These are phyloP conservation scores for Gossypioides kirkii DNA, from an alignment of 345 rosid genomes.

Conservation along the genomic window DNA sequence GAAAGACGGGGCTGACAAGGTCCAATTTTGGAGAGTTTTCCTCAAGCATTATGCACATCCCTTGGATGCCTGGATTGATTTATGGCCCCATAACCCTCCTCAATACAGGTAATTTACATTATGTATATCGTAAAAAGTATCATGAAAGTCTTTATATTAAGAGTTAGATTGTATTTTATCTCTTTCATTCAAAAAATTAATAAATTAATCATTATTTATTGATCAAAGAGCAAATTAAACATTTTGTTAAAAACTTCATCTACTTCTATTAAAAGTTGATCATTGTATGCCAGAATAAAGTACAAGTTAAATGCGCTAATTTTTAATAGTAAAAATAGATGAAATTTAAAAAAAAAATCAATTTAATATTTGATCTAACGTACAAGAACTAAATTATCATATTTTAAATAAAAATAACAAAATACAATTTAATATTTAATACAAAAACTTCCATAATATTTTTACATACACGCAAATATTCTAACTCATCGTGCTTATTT, in stretches of 20 bases:
- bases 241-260: too few relatives aligned
- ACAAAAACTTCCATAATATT: too few relatives aligned
- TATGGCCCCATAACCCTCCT: slow-evolving; percentile 64
- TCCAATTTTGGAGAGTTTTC: slow-evolving; percentile 62
- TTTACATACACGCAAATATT: not conserved
- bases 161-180: fast-evolving
- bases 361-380: too few relatives aligned
- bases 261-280: too few relatives aligned
- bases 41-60: slow-evolving; percentile 74
- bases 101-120: slow-evolving; percentile 22
- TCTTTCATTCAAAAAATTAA: fast-evolving
- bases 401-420: too few relatives aligned
- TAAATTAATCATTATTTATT: too few relatives aligned
- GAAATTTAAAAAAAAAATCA: too few relatives aligned
- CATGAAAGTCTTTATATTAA: too few relatives aligned
- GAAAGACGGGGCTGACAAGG: slow-evolving; percentile 45
- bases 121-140: too few relatives aligned
- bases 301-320: fast-evolving
- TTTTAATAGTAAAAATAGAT: too few relatives aligned
- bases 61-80: slow-evolving; percentile 41
- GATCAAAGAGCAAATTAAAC: fast-evolving
- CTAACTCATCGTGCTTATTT: not conserved
- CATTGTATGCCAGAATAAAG: too few relatives aligned
- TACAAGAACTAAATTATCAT: fast-evolving
- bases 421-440: fast-evolving